phyloP scores from a whole-genome alignment of 768 basidiomycete genomes.

The Cubamyces sp. region DNA sequence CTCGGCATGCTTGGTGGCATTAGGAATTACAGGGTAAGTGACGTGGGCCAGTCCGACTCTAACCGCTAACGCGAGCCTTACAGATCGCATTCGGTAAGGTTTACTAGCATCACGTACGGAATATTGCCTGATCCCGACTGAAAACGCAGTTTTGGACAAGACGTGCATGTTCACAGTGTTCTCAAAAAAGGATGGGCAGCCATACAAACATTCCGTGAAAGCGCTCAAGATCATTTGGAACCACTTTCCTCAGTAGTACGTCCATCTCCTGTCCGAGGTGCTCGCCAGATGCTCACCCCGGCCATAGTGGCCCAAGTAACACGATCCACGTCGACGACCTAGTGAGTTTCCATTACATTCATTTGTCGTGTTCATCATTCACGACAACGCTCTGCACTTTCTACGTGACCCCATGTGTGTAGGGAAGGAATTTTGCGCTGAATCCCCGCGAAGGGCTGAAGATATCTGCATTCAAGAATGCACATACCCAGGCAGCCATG shows the following conservation, averaged over 20 bases:
- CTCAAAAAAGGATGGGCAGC: constrained; percentile 69
- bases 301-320: constrained; percentile 60
- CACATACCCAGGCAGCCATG: constrained; percentile 63
- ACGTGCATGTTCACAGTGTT: constrained; percentile 90
- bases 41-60: neutral
- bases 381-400: neutral
- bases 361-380: neutral
- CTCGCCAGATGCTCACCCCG: constrained; percentile 1
- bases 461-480: constrained; percentile 80
- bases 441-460: constrained; percentile 85
- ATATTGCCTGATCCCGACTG: neutral
- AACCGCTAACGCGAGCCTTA: neutral
- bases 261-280: constrained; percentile 23
- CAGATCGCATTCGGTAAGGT: constrained; percentile 66
- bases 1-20: constrained; percentile 79
- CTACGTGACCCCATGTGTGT: neutral
- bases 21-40: constrained; percentile 66
- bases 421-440: constrained; percentile 86
- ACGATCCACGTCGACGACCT: constrained; percentile 91
- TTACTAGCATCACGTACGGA: neutral
- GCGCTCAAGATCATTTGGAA: constrained; percentile 87
- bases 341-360: constrained; percentile 39
- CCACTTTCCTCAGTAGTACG: constrained; percentile 79
- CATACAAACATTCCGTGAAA: constrained; percentile 83
- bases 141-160: constrained; percentile 72